Base-by-base conservation (phyloP, 1,139 yeast genomes). In the Yamadazyma jaroonii region DNA sequence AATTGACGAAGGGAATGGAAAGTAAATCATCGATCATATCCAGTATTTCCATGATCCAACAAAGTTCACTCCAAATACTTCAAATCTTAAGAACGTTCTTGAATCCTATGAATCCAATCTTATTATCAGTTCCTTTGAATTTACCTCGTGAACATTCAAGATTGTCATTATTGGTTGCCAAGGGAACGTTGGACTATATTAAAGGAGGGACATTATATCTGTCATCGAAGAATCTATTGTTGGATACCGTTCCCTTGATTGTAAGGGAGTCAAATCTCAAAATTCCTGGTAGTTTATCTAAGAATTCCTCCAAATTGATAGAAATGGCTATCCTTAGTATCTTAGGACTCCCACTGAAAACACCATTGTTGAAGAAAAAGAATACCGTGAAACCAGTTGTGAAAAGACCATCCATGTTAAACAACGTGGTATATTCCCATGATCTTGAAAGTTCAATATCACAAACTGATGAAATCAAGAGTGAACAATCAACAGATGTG, bases 131-230 rank as follows among this genome's bases (percentile, higher is more conserved):
- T 9, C 95, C 95, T 0, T 53, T 85, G 32, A 86, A 85, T 51
- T 65, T 81, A n/a, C 67, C 89, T 0, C 63, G 94, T 41, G 78
- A 83, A 42, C 78, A 79, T 49, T 79, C 89, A 1, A 65, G 89
- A 34, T 72, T 83, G 44, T 74, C 89, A 0, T 64, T 87, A 12
- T 57, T 87, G 39, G 85, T 86, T 13, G 86, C 95, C 1, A 81
- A 81, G 46, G 90, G 95, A 8, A 78, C 88, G 0, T 66, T 88
- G 41, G 96, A 87, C 47, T 87, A 86, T 54, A 81, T 88, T 3
- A 80, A 86, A 53, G 89, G 92, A 20, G 96, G 96, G 0, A 82
- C 92, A 1, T 61, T 88, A 40, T 79, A 82, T 50, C 84, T 77
- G 53, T 87, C 82, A 35, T 79, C 83, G 55, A 83, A 81, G 46